These are phyloP conservation scores for Komagataella populi DNA, from an alignment of 805 yeast species.

Conservation along the genomic window DNA sequence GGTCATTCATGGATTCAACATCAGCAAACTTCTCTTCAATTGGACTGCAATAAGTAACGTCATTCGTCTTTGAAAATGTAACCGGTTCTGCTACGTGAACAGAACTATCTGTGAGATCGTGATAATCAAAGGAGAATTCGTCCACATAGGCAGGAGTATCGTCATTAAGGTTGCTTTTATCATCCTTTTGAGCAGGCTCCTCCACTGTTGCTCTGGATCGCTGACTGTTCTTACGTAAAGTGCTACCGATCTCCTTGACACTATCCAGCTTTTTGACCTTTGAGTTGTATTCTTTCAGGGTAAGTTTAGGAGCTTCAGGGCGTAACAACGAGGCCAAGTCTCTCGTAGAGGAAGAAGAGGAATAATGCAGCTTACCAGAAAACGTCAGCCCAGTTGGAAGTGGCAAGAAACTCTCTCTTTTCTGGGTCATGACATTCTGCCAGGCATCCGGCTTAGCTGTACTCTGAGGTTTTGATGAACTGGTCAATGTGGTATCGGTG, in stretches of 20 bases:
- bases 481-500: neutral
- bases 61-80: constrained; percentile 9
- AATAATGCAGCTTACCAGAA: neutral
- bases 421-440: neutral
- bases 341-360: neutral
- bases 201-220: constrained; percentile 15
- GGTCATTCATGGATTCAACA: constrained; percentile 8
- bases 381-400: neutral
- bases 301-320: neutral
- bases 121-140: constrained; percentile 13
- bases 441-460: neutral
- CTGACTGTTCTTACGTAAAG: constrained; percentile 4
- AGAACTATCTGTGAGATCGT: constrained; percentile 16
- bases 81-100: constrained; percentile 17
- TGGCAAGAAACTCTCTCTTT: neutral
- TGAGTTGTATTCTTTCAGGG: neutral
- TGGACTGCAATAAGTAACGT: neutral
- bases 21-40: constrained; percentile 13
- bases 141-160: constrained; percentile 4
- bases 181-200: constrained; percentile 1
- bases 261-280: neutral
- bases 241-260: constrained; percentile 3
- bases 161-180: neutral
- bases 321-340: neutral
- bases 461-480: neutral